A percentile compares a stretch with the other conserved stretches of the same genome.
Conservation (phyloP, 106 monocot species). For the Apostasia shenzhenica region DNA sequence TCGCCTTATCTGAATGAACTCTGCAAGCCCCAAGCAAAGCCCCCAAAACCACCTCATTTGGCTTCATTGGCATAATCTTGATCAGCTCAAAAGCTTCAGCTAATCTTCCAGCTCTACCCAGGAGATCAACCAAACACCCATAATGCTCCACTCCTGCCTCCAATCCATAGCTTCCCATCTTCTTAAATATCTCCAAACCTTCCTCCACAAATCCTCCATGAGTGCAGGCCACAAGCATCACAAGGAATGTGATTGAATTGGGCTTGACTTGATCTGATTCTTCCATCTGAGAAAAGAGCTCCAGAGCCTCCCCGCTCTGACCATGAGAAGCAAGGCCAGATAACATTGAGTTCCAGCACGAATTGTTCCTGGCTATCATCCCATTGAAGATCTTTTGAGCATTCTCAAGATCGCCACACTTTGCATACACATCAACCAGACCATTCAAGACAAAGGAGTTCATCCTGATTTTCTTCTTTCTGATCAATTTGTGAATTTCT, state of each 20-base stretch:
- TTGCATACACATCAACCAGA: slow-evolving; percentile 68
- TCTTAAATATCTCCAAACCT: slow-evolving; percentile 38
- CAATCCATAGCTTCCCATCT: slow-evolving; percentile 29
- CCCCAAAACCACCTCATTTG: slow-evolving; percentile 49
- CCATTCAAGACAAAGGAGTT: slow-evolving; percentile 51
- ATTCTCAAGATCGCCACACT: slow-evolving; percentile 56
- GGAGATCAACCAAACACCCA: slow-evolving; percentile 58
- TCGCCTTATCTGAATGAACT: slow-evolving; percentile 30
- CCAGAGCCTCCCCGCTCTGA: slow-evolving; percentile 27
- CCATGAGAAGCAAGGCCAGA: slow-evolving; percentile 57
- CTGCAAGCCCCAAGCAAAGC: slow-evolving; percentile 54
- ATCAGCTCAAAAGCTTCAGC: slow-evolving; percentile 49
- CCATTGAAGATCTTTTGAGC: slow-evolving; percentile 34
- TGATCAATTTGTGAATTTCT: slow-evolving; percentile 32
- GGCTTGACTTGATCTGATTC: slow-evolving; percentile 25
- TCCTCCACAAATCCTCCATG: slow-evolving; percentile 45
- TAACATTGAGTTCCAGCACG: slow-evolving; percentile 64
- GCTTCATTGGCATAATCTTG: slow-evolving; percentile 38
- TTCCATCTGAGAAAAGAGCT: slow-evolving; percentile 39
- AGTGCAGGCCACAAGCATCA: slow-evolving; percentile 39
- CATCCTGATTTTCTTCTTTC: slow-evolving; percentile 17
- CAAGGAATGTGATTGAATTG: slow-evolving; percentile 34
- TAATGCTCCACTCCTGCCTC: slow-evolving; percentile 45
- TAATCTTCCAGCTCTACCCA: slow-evolving; percentile 48
- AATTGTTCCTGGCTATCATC: slow-evolving; percentile 22